Conservation (phyloP, 305 asterid species). For the Ruellia speciosa region DNA sequence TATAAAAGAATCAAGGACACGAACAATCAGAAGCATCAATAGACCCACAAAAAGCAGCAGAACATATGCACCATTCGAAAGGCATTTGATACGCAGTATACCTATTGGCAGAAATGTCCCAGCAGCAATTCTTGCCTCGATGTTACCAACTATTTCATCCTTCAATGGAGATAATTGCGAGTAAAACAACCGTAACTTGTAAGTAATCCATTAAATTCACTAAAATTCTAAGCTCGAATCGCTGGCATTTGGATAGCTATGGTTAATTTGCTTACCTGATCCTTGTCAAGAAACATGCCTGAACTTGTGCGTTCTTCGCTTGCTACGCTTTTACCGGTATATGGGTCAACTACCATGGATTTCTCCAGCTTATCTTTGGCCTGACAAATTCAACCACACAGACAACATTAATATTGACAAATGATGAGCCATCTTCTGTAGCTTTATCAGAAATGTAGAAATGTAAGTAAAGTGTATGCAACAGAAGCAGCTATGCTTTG, state of each 20-base stretch:
- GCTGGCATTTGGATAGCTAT: too few species aligned
- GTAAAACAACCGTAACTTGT: neutral
- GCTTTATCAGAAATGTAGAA: too few species aligned
- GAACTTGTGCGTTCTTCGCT: conserved; percentile 86
- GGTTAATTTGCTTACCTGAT: conserved; percentile 40
- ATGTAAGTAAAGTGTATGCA: too few species aligned
- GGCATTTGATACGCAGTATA: conserved; percentile 16
- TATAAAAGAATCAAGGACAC: too few species aligned
- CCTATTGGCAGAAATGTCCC: conserved; percentile 92
- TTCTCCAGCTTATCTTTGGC: conserved; percentile 82
- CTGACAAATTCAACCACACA: conserved; percentile 34
- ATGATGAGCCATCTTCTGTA: too few species aligned
- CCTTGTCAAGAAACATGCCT: conserved; percentile 63
- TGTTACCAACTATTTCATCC: conserved; percentile 59
- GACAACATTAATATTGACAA: conserved; percentile 3
- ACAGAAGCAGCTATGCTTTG: too few species aligned
- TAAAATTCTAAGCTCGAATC: neutral
- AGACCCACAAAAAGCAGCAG: neutral
- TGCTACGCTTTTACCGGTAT: conserved; percentile 74
- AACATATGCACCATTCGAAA: neutral
- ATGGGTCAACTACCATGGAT: conserved; percentile 85
- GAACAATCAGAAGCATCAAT: conserved; percentile 1
- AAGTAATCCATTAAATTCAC: neutral
- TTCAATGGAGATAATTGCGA: conserved; percentile 16
- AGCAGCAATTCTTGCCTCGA: conserved; percentile 79